Evolutionary conservation across 2,329 filamentous ascomycete species (phyloP), one percentile per base, ranked within the genome.

Genomic region (Aspergillus viridinutans): DNA sequence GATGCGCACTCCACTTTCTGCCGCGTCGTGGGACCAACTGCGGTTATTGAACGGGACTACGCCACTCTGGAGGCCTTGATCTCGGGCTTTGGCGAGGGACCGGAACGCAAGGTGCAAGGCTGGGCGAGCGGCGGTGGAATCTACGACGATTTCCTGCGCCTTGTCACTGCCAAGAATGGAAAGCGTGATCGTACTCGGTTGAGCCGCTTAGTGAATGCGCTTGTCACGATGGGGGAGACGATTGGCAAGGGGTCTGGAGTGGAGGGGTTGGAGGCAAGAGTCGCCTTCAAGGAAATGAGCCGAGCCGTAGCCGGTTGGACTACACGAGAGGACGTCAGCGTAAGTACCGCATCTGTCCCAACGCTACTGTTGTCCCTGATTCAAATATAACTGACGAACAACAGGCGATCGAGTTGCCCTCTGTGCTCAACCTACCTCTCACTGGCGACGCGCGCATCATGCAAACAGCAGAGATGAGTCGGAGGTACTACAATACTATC

Each of bases 1-100:
- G 90, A 94, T 70, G 94, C 94, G 0, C 94, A 97, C 74, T 83
- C 86, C 28, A 90, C 93, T 1, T 87, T 99, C 54, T 84, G 89
- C 58, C 85, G 85, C 61, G 83, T 88, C 62, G 92, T 97, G 29
- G 94, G 90, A 0, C 94, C 94, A 0, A 81, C 83, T 28, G 85
- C 90, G 10, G 83, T 99, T 61, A 89, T 99, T 59, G 89, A 90
- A 68, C 86, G 88, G 47, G 88, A 97, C 70, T 93, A 90, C 67
- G 81, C 83, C 21, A 82, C 81, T 1, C 78, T 97, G 1, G 83
- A 84, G 43, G 78, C 82, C 32, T 79, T 97, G 42, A 82, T 97
- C 40, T 79, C 81, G 20, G 85, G 87, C 58, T 96, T 99, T 67
- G 73, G 78, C 6, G 76, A 86, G 52, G 81, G 80, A 1, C 85